These are phyloP conservation scores for Fusarium caatingaense DNA, from an alignment of 2,329 filamentous ascomycete species.

Conservation along the genomic window DNA sequence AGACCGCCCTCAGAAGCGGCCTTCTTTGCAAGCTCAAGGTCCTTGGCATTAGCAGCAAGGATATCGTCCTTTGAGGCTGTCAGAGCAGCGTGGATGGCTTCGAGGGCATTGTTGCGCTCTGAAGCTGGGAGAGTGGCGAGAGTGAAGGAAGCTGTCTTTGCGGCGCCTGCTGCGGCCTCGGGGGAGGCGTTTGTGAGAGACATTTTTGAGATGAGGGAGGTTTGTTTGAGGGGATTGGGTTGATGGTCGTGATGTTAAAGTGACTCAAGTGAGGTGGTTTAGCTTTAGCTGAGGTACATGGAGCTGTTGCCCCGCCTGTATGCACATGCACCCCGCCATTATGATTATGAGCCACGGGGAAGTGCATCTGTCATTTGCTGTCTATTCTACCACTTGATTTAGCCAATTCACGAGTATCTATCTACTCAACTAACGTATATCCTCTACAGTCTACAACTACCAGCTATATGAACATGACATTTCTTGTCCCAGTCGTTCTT, in stretches of 20 bases:
- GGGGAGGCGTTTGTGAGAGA: slow-evolving; percentile 89
- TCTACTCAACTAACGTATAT: rapidly evolving
- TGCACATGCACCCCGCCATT: slow-evolving; percentile 42
- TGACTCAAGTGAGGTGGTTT: slow-evolving; percentile 28
- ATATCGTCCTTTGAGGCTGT: slow-evolving; percentile 76
- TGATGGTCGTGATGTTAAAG: slow-evolving; percentile 7
- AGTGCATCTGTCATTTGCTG: not conserved
- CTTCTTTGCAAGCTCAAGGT: slow-evolving; percentile 78
- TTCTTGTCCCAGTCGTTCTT: not conserved
- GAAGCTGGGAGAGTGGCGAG: slow-evolving; percentile 81
- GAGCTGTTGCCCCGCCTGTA: slow-evolving; percentile 32
- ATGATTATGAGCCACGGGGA: slow-evolving; percentile 23
- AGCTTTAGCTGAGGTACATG: not conserved
- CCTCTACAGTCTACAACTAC: not conserved
- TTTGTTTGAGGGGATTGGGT: slow-evolving; percentile 1
- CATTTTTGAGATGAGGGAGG: slow-evolving; percentile 63
- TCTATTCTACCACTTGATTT: not conserved
- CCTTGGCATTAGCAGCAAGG: slow-evolving; percentile 85
- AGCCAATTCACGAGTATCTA: not conserved
- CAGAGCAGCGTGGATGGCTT: slow-evolving; percentile 84
- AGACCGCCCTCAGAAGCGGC: slow-evolving; percentile 81
- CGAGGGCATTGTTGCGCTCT: slow-evolving; percentile 86
- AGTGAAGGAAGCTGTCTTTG: slow-evolving; percentile 83
- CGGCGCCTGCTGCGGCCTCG: slow-evolving; percentile 78
- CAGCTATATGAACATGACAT: rapidly evolving